These are phyloP conservation scores for Meredithiella fracta DNA, from an alignment of 2,329 filamentous ascomycete species.

Conservation along the genomic window DNA sequence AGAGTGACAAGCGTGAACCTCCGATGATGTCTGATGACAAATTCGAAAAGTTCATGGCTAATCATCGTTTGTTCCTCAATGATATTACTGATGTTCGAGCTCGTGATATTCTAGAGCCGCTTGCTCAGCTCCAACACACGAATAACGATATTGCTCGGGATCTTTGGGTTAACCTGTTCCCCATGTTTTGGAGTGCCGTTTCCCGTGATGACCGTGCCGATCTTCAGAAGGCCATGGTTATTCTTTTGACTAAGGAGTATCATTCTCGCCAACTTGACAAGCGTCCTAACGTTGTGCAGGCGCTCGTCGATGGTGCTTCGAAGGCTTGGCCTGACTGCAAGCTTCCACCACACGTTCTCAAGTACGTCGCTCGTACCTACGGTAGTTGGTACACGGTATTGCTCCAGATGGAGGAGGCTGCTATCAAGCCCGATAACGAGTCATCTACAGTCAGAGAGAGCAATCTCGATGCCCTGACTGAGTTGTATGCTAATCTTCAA, in stretches of 20 bases:
- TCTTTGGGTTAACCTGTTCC: constrained; percentile 83
- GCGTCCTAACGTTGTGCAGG: constrained; percentile 88
- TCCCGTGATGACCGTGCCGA: constrained; percentile 78
- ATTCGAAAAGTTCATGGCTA: constrained; percentile 61
- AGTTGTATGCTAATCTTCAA: constrained; percentile 75
- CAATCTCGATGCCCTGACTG: constrained; percentile 87
- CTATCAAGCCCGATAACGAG: constrained; percentile 69
- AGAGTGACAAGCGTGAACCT: constrained; percentile 42
- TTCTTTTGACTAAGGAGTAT: constrained; percentile 83
- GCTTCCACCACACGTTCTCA: constrained; percentile 88
- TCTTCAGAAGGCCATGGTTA: constrained; percentile 79
- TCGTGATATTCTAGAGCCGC: constrained; percentile 74
- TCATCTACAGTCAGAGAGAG: constrained; percentile 76
- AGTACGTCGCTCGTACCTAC: constrained; percentile 84
- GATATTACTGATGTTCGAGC: constrained; percentile 76
- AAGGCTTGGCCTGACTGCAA: constrained; percentile 76
- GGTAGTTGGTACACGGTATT: constrained; percentile 96
- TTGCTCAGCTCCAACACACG: constrained; percentile 82
- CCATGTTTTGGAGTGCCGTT: constrained; percentile 81
- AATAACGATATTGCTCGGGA: constrained; percentile 69
- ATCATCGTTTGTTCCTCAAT: constrained; percentile 66
- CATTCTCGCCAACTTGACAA: constrained; percentile 89
- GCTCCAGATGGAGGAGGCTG: constrained; percentile 75
- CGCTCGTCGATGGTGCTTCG: constrained; percentile 73
- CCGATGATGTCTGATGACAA: constrained; percentile 65